phyloP scores from a whole-genome alignment of 495 filamentous ascomycete genomes.

The Aeminium ludgeri region DNA sequence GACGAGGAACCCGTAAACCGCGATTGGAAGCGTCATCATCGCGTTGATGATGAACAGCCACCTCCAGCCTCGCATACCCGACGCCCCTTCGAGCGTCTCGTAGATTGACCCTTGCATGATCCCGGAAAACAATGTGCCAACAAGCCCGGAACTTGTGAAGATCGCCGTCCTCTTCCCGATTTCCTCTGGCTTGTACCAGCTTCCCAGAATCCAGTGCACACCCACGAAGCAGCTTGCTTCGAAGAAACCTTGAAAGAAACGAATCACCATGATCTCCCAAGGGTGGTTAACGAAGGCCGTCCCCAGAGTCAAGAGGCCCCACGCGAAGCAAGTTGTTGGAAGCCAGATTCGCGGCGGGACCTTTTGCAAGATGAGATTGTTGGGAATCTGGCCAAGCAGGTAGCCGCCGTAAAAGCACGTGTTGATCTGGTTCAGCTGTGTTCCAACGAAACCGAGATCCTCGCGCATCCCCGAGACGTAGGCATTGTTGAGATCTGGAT shows the following conservation, averaged over 20 bases:
- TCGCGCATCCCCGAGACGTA: slow-evolving; percentile 10
- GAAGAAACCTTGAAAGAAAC: slow-evolving; percentile 49
- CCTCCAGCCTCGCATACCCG: slow-evolving; percentile 42
- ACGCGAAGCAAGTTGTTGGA: slow-evolving; percentile 42
- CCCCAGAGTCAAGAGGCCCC: slow-evolving; percentile 44
- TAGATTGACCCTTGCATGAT: slow-evolving; percentile 48
- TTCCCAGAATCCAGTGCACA: slow-evolving; percentile 48
- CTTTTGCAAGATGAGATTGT: slow-evolving; percentile 41
- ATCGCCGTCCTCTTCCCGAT: slow-evolving; percentile 41
- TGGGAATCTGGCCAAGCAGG: slow-evolving; percentile 6
- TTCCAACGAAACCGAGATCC: slow-evolving; percentile 8
- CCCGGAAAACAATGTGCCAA: slow-evolving; percentile 30
- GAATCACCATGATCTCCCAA: slow-evolving; percentile 44
- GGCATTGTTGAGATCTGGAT: slow-evolving; percentile 10
- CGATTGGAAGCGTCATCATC: slow-evolving; percentile 39
- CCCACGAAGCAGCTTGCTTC: slow-evolving; percentile 46
- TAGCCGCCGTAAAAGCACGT: slow-evolving; percentile 8
- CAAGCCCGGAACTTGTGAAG: slow-evolving; percentile 26
- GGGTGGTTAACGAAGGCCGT: slow-evolving; percentile 35
- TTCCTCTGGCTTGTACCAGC: slow-evolving; percentile 50
- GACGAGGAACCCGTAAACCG: slow-evolving; percentile 38
- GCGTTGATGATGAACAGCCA: slow-evolving; percentile 48
- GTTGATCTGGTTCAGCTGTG: slow-evolving; percentile 12
- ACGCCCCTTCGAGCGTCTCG: slow-evolving; percentile 31
- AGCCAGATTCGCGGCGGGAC: slow-evolving; percentile 43